Evolutionary conservation across 257 asterid genomes (phyloP).

Genomic region (Nicotiana noctiflora): DNA sequence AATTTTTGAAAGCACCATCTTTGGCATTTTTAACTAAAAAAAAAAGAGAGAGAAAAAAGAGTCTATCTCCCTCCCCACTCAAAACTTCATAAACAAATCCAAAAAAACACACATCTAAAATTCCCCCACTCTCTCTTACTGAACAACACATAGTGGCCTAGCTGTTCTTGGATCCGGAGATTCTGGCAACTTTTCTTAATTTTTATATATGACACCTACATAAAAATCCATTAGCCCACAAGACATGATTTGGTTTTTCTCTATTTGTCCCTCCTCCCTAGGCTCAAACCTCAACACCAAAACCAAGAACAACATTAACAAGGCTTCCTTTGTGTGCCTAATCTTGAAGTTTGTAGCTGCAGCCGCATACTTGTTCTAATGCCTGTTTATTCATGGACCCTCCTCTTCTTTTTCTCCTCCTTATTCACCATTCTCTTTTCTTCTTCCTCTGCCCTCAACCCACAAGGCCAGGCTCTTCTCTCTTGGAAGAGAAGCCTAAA

Average conservation of each 20-base stretch:
- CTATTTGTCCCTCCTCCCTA: constrained; percentile 35
- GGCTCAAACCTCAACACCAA: constrained; percentile 30
- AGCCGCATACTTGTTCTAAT: constrained; percentile 12
- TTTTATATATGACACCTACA: constrained; percentile 12
- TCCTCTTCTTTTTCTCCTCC: constrained; percentile 7
- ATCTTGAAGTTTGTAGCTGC: constrained; percentile 42
- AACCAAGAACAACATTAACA: constrained; percentile 1
- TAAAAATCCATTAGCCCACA: constrained; percentile 22
- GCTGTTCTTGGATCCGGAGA: constrained; percentile 55
- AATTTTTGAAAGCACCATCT: constrained; percentile 5
- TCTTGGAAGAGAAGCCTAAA: constrained; percentile 49
- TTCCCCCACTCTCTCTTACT: constrained; percentile 20
- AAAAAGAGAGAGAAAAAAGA: neutral
- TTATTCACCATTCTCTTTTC: neutral
- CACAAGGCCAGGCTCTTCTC: constrained; percentile 55
- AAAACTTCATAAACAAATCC: constrained; percentile 32
- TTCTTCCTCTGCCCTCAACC: constrained; percentile 29
- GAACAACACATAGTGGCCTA: constrained; percentile 30
- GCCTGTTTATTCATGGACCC: constrained; percentile 27
- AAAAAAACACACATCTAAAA: constrained; percentile 26
- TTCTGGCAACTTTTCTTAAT: constrained; percentile 27
- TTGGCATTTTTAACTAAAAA: constrained; percentile 14
- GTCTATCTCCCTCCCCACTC: constrained; percentile 6
- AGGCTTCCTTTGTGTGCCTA: constrained; percentile 16
- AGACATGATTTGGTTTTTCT: constrained; percentile 30